Evolutionary conservation across 148 eudicot species (phyloP).

Genomic region (Diospyros kaki): DNA sequence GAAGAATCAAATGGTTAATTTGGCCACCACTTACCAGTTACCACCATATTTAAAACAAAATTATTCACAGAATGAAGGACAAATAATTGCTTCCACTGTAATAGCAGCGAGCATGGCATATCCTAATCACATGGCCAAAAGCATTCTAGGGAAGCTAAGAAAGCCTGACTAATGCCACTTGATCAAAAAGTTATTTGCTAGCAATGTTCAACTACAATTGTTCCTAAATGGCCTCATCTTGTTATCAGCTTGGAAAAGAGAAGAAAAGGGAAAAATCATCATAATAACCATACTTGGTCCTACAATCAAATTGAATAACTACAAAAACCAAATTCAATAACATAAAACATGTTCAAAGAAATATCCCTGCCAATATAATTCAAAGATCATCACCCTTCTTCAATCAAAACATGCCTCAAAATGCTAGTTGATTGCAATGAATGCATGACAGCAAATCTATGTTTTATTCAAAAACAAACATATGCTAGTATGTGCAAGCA

Average conservation of each 20-base stretch:
- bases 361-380: not conserved
- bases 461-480: not conserved
- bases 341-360: not conserved
- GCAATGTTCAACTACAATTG: not conserved
- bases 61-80: not conserved
- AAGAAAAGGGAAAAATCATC: too few relatives aligned
- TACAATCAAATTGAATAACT: not conserved
- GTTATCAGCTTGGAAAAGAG: not conserved
- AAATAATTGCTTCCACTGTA: too few relatives aligned
- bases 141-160: not conserved
- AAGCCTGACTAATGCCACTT: not conserved
- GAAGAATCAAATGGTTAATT: too few relatives aligned
- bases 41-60: not conserved
- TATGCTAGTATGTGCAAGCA: not conserved
- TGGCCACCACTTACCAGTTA: not conserved
- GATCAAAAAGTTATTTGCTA: not conserved
- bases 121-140: not conserved
- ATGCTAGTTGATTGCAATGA: not conserved
- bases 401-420: constrained; percentile 4
- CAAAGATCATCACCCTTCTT: not conserved
- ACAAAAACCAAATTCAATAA: not conserved
- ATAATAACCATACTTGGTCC: not conserved
- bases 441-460: not conserved
- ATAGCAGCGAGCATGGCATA: not conserved
- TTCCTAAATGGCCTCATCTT: not conserved